Percentiles rank a stretch among this genome's conserved stretches.
phyloP scores from a whole-genome alignment of 2,329 filamentous ascomycete species.

The Fusarium setosum region DNA sequence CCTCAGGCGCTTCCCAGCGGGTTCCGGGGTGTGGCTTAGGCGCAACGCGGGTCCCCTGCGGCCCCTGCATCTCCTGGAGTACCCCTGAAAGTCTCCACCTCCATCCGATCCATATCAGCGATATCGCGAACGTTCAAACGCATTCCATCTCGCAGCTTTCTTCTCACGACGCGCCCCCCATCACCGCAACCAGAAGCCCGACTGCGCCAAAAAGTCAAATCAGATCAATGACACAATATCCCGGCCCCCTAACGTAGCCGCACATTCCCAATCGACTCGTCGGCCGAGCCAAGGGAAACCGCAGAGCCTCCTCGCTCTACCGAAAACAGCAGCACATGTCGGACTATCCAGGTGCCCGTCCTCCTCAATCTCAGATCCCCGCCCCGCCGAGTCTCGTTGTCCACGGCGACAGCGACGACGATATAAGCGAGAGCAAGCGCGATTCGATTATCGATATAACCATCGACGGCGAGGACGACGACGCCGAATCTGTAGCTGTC shows the following conservation, averaged over 20 bases:
- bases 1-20: not conserved
- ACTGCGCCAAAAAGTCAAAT: conserved; percentile 10
- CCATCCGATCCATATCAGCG: conserved; percentile 23
- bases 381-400: conserved; percentile 42
- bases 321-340: conserved; percentile 37
- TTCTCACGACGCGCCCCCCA: conserved; percentile 17
- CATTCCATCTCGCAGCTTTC: conserved; percentile 25
- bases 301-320: conserved; percentile 6
- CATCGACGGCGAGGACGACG: conserved; percentile 9
- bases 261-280: conserved; percentile 2
- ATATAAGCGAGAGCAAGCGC: conserved; percentile 8
- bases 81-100: conserved; percentile 33
- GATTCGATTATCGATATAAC: conserved; percentile 15
- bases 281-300: conserved; percentile 26
- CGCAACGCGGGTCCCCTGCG: not conserved
- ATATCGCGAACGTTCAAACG: conserved; percentile 32
- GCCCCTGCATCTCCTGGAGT: conserved; percentile 32
- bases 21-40: conserved; percentile 34
- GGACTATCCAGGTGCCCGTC: conserved; percentile 35
- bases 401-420: conserved; percentile 35
- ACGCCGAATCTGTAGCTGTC: conserved; percentile 8
- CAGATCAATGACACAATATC: conserved; percentile 5
- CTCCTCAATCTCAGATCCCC: conserved; percentile 30
- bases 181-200: conserved; percentile 27
- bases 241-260: conserved; percentile 3